Conservation (phyloP, 257 asterid species). For the Ocimum tenuiflorum region DNA sequence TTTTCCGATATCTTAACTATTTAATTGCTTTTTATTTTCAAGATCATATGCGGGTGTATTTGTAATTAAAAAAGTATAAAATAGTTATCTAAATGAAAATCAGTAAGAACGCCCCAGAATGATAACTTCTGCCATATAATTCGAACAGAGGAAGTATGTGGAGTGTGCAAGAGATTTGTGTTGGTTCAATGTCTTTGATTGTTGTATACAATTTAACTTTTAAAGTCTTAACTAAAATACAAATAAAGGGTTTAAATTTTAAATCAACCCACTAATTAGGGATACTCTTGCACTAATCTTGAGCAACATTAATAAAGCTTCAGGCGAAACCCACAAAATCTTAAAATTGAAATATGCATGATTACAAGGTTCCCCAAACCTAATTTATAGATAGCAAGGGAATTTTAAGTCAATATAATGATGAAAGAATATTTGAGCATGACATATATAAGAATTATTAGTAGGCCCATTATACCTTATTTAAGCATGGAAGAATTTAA, state of each 20-base stretch:
- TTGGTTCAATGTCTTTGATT: too few relatives aligned
- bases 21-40: too few relatives aligned
- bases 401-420: slow-evolving; percentile 22
- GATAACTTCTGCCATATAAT: too few relatives aligned
- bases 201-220: neutral
- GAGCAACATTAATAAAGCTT: slow-evolving; percentile 1
- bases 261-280: slow-evolving; percentile 21
- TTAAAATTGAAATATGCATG: slow-evolving; percentile 16
- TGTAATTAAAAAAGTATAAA: too few relatives aligned
- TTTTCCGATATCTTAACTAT: too few relatives aligned
- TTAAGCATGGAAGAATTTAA: slow-evolving; percentile 12
- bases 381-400: slow-evolving; percentile 1
- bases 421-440: slow-evolving; percentile 30
- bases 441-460: slow-evolving; percentile 22
- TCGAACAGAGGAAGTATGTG: too few relatives aligned
- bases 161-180: too few relatives aligned
- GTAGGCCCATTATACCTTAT: slow-evolving; percentile 27
- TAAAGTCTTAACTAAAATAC: neutral
- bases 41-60: too few relatives aligned
- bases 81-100: too few relatives aligned
- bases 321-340: slow-evolving; percentile 16
- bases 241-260: neutral
- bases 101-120: too few relatives aligned
- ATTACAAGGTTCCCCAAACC: slow-evolving; percentile 15
- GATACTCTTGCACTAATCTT: neutral